Percentiles rank a stretch among this genome's conserved stretches.
These are phyloP conservation scores for Phytophthora citricola DNA, from an alignment of 352 stramenopile genomes.

Conservation along the genomic window DNA sequence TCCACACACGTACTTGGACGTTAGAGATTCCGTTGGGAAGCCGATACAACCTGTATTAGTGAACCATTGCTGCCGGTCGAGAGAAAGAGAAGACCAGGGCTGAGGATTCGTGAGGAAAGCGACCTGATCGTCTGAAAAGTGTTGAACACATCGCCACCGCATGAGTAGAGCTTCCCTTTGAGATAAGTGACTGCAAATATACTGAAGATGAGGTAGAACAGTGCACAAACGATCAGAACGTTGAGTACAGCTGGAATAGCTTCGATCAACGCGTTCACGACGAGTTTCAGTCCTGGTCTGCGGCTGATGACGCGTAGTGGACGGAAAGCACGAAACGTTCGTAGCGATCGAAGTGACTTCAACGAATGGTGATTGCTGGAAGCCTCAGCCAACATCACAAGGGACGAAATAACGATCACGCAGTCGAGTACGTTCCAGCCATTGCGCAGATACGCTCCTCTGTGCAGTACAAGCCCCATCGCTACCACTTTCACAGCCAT, in stretches of 20 bases:
- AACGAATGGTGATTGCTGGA: slow-evolving; percentile 40
- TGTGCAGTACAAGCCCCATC: slow-evolving; percentile 70
- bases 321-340: slow-evolving; percentile 84
- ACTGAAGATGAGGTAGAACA: slow-evolving; percentile 96
- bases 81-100: slow-evolving; percentile 47
- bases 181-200: slow-evolving; percentile 95
- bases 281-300: slow-evolving; percentile 83
- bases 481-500: slow-evolving; percentile 91
- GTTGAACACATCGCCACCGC: slow-evolving; percentile 67
- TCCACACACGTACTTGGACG: slow-evolving; percentile 70
- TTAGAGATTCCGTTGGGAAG: slow-evolving; percentile 50
- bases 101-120: slow-evolving; percentile 55
- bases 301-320: slow-evolving; percentile 91
- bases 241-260: slow-evolving; percentile 89
- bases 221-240: slow-evolving; percentile 86
- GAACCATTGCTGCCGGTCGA: slow-evolving; percentile 60
- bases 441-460: slow-evolving; percentile 82
- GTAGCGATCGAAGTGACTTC: slow-evolving; percentile 82
- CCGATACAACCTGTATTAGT: slow-evolving; percentile 16
- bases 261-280: slow-evolving; percentile 91
- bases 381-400: slow-evolving; percentile 67
- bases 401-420: slow-evolving; percentile 83
- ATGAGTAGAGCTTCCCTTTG: slow-evolving; percentile 90
- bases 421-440: slow-evolving; percentile 92
- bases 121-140: slow-evolving; percentile 36